These are phyloP conservation scores for Candida neerlandica DNA, from an alignment of 1,139 yeast genomes.

Conservation along the genomic window DNA sequence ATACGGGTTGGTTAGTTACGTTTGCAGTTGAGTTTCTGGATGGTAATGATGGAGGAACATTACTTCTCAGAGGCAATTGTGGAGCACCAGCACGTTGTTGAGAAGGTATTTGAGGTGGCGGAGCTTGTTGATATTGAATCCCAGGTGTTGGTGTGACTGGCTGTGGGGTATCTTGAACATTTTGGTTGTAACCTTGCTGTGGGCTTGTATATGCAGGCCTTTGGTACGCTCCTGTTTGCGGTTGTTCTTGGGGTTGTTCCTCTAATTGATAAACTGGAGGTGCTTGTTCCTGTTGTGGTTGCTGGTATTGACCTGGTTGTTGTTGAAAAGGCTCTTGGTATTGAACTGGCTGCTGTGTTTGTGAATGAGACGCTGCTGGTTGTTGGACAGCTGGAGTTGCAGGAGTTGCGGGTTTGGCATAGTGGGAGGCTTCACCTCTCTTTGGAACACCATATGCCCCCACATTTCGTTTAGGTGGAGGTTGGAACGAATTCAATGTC, in stretches of 20 bases:
- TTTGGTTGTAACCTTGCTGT: conserved; percentile 4
- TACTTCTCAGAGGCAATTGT: conserved; percentile 7
- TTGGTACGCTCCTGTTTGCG: not conserved
- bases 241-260: conserved; percentile 10
- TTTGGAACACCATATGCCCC: conserved; percentile 18
- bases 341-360: conserved; percentile 6
- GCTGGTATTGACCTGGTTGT: conserved; percentile 7
- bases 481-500: conserved; percentile 31
- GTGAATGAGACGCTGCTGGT: conserved; percentile 6
- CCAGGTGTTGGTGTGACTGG: conserved; percentile 10
- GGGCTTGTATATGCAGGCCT: too few species aligned
- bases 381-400: conserved; percentile 11
- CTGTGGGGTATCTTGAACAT: conserved; percentile 8
- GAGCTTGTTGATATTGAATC: conserved; percentile 7
- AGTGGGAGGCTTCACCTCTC: conserved; percentile 14
- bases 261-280: conserved; percentile 8
- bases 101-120: conserved; percentile 10
- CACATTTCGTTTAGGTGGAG: conserved; percentile 43
- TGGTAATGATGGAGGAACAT: conserved; percentile 7
- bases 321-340: conserved; percentile 10
- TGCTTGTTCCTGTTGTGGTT: conserved; percentile 9
- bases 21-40: conserved; percentile 8
- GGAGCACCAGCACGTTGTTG: conserved; percentile 8
- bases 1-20: not conserved
- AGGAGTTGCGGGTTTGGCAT: conserved; percentile 5